Percentiles rank a stretch among this genome's conserved stretches.
Conservation (phyloP, 2,329 filamentous ascomycete genomes). For the Aspergillus chevalieri region DNA sequence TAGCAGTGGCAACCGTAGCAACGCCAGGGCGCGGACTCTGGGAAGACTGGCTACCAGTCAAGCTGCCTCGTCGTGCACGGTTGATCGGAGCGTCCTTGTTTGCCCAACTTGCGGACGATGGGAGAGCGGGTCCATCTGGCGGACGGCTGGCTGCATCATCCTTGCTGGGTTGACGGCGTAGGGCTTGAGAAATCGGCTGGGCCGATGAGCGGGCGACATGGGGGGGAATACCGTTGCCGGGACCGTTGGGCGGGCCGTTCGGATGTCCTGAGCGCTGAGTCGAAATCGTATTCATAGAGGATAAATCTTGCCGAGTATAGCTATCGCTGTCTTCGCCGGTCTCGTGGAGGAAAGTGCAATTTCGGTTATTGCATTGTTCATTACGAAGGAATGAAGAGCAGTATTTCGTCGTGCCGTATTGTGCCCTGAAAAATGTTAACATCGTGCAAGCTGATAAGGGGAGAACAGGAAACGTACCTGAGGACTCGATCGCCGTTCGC, state of each 20-base stretch:
- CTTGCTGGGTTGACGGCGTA: slow-evolving; percentile 68
- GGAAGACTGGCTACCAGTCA: slow-evolving; percentile 72
- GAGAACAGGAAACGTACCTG: slow-evolving; percentile 55
- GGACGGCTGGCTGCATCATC: slow-evolving; percentile 59
- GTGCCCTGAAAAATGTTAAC: slow-evolving; percentile 44
- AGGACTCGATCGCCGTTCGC: slow-evolving; percentile 82
- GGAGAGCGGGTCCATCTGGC: slow-evolving; percentile 82
- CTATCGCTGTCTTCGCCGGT: slow-evolving; percentile 97
- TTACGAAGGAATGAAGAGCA: slow-evolving; percentile 94
- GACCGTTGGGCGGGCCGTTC: slow-evolving; percentile 19
- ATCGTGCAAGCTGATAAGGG: neutral
- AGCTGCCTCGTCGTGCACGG: slow-evolving; percentile 63
- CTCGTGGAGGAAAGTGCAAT: slow-evolving; percentile 97
- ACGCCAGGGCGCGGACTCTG: slow-evolving; percentile 66
- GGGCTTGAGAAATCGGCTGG: slow-evolving; percentile 51
- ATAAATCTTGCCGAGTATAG: slow-evolving; percentile 89
- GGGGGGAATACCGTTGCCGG: slow-evolving; percentile 25
- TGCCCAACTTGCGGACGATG: slow-evolving; percentile 91
- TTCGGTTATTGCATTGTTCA: slow-evolving; percentile 88
- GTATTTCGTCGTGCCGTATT: slow-evolving; percentile 92
- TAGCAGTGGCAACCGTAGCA: slow-evolving; percentile 36
- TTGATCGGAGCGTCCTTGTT: slow-evolving; percentile 59
- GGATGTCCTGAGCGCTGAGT: slow-evolving; percentile 65
- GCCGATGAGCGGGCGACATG: slow-evolving; percentile 44
- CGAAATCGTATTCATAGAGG: slow-evolving; percentile 85